Base-by-base conservation (phyloP, 1,284 basidiomycete genomes). In the Schizophyllum commune region DNA sequence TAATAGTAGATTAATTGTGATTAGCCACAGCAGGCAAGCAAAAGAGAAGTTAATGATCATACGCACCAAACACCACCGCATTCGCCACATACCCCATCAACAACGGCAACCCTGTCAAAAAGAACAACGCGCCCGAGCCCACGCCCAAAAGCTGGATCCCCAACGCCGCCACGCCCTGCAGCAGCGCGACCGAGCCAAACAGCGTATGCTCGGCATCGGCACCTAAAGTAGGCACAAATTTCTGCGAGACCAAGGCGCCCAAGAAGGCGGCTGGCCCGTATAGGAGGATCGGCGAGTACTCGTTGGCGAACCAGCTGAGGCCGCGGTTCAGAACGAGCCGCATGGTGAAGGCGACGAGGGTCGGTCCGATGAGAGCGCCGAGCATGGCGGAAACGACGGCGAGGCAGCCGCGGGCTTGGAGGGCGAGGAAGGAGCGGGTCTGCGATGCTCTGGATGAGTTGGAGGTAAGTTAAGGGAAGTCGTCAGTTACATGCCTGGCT, bases 221-320 rank as follows among this genome's bases (percentile, higher is more conserved):
- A 19, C 77, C 78, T 13, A 59, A 60, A 17, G 56, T 19, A 4
- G 63, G 61, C 15, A 88, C 69, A 34, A 84, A 70, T 19, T 83
- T 71, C 67, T 89, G 86, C 1, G 82, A 82, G 9, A 77, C 63
- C 20, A 90, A 72, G 8, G 77, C 78, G 86, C 88, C 87, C 57
- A 88, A 77, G 8, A 92, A 68, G 0, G 85, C 85, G 0, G 91
- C 82, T 27, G 94, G 92, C 1, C 81, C 89, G 70, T 94, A 98
- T n/a, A 97, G 74, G 11, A 83, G 68, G 4, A 96, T 67, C 8
- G 87, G 84, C 4, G 87, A 82, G 64, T 85, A 82, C 66, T 94
- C 92, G 62, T 82, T 82, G 11, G 82, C 79, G 74, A 92, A 96
- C 94, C 93, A 94, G 71, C 83, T 85, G 79, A 90, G 80, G 0